Conservation (phyloP, 2,329 filamentous ascomycete genomes). For the Phialophora macrospora region DNA sequence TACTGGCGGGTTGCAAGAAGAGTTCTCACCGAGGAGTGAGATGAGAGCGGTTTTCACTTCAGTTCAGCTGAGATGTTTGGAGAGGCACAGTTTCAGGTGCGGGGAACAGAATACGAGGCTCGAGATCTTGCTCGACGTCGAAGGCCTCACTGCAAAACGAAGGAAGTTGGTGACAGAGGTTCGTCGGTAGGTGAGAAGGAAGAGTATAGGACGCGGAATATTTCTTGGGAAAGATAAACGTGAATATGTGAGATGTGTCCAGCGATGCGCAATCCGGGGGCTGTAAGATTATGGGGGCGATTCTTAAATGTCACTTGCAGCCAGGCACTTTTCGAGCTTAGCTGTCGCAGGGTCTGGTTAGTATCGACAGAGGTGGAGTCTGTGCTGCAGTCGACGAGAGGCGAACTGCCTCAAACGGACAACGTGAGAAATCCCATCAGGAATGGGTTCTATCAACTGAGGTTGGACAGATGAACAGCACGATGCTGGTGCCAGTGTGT, state of each 20-base stretch:
- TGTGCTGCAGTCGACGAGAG: constrained; percentile 4
- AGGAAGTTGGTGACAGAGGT: constrained; percentile 1
- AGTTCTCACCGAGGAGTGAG: constrained; percentile 1
- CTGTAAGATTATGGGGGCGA: constrained; percentile 22
- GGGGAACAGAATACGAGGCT: constrained; percentile 7
- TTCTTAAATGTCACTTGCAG: constrained; percentile 9
- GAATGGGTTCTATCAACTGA: constrained; percentile 1
- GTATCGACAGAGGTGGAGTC: not conserved
- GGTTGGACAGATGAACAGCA: not conserved
- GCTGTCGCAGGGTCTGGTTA: constrained; percentile 1
- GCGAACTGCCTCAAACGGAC: constrained; percentile 14
- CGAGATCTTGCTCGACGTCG: constrained; percentile 4
- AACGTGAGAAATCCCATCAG: constrained; percentile 1
- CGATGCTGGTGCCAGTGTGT: not conserved
- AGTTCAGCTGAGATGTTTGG: constrained; percentile 16
- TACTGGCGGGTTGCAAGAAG: constrained; percentile 43
- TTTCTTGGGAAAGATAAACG: constrained; percentile 8
- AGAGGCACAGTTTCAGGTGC: constrained; percentile 15
- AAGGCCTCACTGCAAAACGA: constrained; percentile 4
- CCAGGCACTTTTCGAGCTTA: constrained; percentile 9
- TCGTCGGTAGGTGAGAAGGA: not conserved
- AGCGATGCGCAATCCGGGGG: constrained; percentile 9
- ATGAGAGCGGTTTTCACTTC: constrained; percentile 3
- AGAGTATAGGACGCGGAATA: not conserved
- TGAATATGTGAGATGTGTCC: constrained; percentile 15